Evolutionary conservation across 1,284 basidiomycete species (phyloP).

Genomic region (Chalciporus sp.): DNA sequence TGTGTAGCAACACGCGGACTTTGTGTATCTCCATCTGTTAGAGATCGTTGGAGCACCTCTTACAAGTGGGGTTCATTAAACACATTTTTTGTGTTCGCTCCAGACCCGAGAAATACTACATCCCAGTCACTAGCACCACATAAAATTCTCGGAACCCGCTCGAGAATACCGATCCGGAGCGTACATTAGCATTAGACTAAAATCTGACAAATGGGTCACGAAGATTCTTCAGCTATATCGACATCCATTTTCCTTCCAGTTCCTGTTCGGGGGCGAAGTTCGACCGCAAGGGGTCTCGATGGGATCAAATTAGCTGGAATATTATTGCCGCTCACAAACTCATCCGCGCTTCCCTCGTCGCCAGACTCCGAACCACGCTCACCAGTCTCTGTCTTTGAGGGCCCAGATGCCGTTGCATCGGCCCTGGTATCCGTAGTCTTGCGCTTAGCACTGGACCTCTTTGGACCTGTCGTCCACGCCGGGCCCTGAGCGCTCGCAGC

Average conservation of each 20-base stretch:
- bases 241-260: conserved; percentile 30
- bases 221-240: conserved; percentile 8
- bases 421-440: conserved; percentile 1
- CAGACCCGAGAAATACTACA: not conserved
- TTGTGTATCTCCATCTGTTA: conserved; percentile 3
- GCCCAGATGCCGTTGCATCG: not conserved
- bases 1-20: conserved; percentile 14
- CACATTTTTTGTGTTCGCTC: not conserved
- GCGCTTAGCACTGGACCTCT: conserved; percentile 8
- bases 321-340: conserved; percentile 25
- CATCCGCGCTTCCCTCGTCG: conserved; percentile 27
- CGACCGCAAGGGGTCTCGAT: conserved; percentile 28
- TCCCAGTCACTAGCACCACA: conserved; percentile 4
- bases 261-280: conserved; percentile 41
- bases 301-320: conserved; percentile 12
- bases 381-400: not conserved
- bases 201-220: conserved; percentile 7
- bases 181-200: conserved; percentile 3
- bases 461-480: conserved; percentile 10
- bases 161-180: not conserved
- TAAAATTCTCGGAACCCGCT: not conserved
- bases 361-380: not conserved
- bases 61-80: conserved; percentile 7
- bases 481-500: not conserved
- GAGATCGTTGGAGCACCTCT: not conserved